Base-by-base conservation (phyloP, 2,329 filamentous ascomycete genomes). In the Phyllosticta citriasiana region DNA sequence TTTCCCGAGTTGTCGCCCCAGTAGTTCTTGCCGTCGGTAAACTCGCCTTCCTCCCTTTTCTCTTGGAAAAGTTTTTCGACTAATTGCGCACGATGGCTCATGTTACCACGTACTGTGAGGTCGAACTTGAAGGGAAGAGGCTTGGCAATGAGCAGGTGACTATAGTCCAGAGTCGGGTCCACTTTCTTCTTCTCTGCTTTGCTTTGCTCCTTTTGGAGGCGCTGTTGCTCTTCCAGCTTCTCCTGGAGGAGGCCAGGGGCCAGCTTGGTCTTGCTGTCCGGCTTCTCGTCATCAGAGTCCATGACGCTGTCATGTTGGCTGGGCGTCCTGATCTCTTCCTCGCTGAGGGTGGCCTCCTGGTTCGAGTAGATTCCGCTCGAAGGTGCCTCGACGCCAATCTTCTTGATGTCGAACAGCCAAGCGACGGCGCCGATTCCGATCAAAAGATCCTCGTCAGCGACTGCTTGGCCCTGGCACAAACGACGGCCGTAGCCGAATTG, bases 401-500 rank as follows among this genome's bases (percentile, higher is more conserved):
- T 66, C 63, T 54, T 65, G 57, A 78, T 75, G 55, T 76, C 71
- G 67, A 78, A 79, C 33, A 78, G 64, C 76, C 77, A 79, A 0
- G 76, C 77, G 25, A 78, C 72, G 33, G 72, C 73, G 14, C 76
- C 77, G 25, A 79, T 72, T 4, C 75, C 73, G 22, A 76, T 74
- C 5, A 76, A 64, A 14, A 78, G 64, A 62, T 77, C 73, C 53
- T 75, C 72, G 62, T 78, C 76, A 1, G 75, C 69, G 24, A 78
- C 74, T 7, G 70, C 68, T 58, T 75, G 71, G 4, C 77, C 76
- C 57, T 76, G 76, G 66, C 77, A 78, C 6, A 72, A 69, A 30
- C 82, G 74, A 54, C 81, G 75, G 2, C 81, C 81, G 70, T 81
- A 82, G 16, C 81, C 82, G 62, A 84, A 84, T 33, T 79, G 78